Evolutionary conservation across 2,329 filamentous ascomycete species (phyloP).

Genomic region (Escovopsis weberi): DNA sequence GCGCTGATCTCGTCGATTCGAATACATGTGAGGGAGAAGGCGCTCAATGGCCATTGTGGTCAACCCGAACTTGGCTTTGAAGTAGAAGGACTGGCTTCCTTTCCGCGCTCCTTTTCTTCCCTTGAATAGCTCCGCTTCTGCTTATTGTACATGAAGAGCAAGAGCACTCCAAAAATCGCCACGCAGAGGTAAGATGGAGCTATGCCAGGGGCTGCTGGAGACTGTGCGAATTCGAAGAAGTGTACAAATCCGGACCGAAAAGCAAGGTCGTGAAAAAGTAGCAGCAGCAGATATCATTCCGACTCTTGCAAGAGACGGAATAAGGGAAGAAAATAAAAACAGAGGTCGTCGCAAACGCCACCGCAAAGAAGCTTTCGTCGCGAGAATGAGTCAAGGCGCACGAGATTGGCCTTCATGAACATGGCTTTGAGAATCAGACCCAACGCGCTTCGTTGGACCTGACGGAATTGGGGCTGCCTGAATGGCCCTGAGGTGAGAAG

Average conservation of each 20-base stretch:
- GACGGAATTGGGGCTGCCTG: conserved; percentile 11
- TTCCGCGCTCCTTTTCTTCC: conserved; percentile 10
- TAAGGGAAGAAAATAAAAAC: conserved; percentile 7
- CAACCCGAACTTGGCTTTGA: too few relatives aligned
- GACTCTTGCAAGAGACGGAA: conserved; percentile 14
- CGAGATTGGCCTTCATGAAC: too few relatives aligned
- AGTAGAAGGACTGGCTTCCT: too few relatives aligned
- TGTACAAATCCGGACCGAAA: conserved; percentile 19
- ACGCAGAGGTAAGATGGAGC: conserved; percentile 13
- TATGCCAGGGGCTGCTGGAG: background rate
- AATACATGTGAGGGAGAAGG: conserved; percentile 12
- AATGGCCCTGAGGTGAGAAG: conserved; percentile 12
- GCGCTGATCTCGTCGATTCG: conserved; percentile 13
- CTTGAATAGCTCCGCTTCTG: background rate
- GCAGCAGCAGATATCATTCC: conserved; percentile 8
- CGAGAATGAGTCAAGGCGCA: too few relatives aligned
- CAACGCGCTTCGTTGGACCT: conserved; percentile 23
- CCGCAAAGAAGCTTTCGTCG: conserved; percentile 11
- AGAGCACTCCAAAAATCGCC: conserved; percentile 13
- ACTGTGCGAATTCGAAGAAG: background rate
- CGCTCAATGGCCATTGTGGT: too few relatives aligned
- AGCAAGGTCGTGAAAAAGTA: conserved; percentile 28
- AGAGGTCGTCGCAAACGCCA: too few relatives aligned
- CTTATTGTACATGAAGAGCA: conserved; percentile 23
- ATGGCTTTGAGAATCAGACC: conserved; percentile 18